Evolutionary conservation across 2,329 filamentous ascomycete species (phyloP), one percentile per base, ranked within the genome.

Genomic region (Fusarium decemcellulare): DNA sequence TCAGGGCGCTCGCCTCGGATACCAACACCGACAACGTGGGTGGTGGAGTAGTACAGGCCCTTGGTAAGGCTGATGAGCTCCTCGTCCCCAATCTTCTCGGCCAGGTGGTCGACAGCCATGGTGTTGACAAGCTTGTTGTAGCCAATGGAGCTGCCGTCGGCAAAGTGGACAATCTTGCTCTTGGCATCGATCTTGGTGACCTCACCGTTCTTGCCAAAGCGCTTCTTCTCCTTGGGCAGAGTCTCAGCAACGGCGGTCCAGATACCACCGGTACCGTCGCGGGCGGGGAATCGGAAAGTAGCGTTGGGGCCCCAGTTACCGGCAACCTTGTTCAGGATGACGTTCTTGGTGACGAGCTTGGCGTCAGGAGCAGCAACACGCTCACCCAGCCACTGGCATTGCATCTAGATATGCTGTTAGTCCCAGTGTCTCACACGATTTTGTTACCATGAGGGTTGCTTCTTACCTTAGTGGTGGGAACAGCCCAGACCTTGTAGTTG

Each of bases 401-500:
- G 96, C 96, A 99, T 99, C 95, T 97, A 73, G 30, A 59, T 30
- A 65, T 29, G 9, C 2, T 23, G 27, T 72, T 23, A 71, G 71
- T 59, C 10, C n/a, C 18, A 18, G 36, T 40, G 16, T 12, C 23
- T 36, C 30, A 36, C 16, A 40, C 32, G 18, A 15, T 12, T 11
- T 23, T 23, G 4, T 23, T 23, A 23, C 18, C 18, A 23, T 23
- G 18, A 23, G 18, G 34, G 32, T 51, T 23, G 6, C 32, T 11
- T 37, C 63, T 76, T 87, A 97, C 94, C 91, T 97, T 97, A 74
- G 92, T 97, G 60, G 95, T 98, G 63, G 96, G 96, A 76, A 98
- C 95, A 68, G 96, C 96, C 96, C 96, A 99, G 80, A 99, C 96
- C 87, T 99, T 99, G 91, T 92, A 99, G 90, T 99, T 99, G 89